Base-by-base conservation (phyloP, 1,284 basidiomycete species). In the Schizopora paradoxa region DNA sequence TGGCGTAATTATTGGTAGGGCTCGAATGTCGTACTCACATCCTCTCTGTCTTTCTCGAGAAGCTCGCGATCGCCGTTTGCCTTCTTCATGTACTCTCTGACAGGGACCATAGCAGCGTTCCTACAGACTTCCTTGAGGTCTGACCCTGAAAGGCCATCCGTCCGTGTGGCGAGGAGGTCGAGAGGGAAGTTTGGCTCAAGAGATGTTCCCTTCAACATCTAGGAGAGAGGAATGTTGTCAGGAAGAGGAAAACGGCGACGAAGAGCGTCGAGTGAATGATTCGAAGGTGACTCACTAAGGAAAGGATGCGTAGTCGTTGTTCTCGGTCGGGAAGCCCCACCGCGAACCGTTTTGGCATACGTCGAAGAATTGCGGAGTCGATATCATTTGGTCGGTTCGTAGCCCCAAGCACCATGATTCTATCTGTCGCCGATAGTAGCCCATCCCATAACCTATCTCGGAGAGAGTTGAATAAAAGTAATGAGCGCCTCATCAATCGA, bases 301-400 rank as follows among this genome's bases (percentile, higher is more conserved):
- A 68, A n/a, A 99, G 75, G 52, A 99, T 99, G 65, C 90, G 93
- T 45, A 81, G 69, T 25, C 96, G 78, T 60, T 98, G 94, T 11
- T 83, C 76, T 4, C 70, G 61, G 54, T 88, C 84, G 1, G 96
- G 96, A 19, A 98, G 72, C 6, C 80, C 74, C 48, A 99, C 81
- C 1, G 90, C 78, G 62, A 97, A 99, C n/a, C 94, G 86, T 66
- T 97, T 98, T 0, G 96, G 96, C 91, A 99, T 92, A 27, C 95
- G 84, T 22, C 95, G 80, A 4, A 98, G 74, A 58, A 98, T 95
- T 18, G 95, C 95, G 8, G 90, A 73, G 65, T 99, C 96, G 47
- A 99, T 99, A 59, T 97, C 95, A 56, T 80, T 82, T 10, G 94
- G 94, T 51, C 96, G 74, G 65, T 99, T 99, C 5, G 95, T 98